Evolutionary conservation across 306 rosid species (phyloP).

Genomic region (Medicago truncatula): MtrunA17r5.0-ANR NC_053046.1:8300501-8301000

Average conservation of each 20-base stretch:
- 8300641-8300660: slow-evolving; percentile 20
- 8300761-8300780: slow-evolving; percentile 87
- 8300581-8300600: slow-evolving; percentile 25
- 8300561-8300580: slow-evolving; percentile 34
- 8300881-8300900: slow-evolving; percentile 88
- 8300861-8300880: slow-evolving; percentile 60
- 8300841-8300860: slow-evolving; percentile 56
- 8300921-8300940: slow-evolving; percentile 64
- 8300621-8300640: slow-evolving; percentile 28
- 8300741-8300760: slow-evolving; percentile 44
- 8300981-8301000: slow-evolving; percentile 42
- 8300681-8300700: slow-evolving; percentile 27
- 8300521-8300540: slow-evolving; percentile 8
- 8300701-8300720: slow-evolving; percentile 25
- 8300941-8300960: slow-evolving; percentile 70
- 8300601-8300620: slow-evolving; percentile 22
- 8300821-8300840: slow-evolving; percentile 93
- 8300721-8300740: slow-evolving; percentile 33
- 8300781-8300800: slow-evolving; percentile 91
- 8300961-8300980: slow-evolving; percentile 40
- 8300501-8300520: slow-evolving; percentile 3
- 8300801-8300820: slow-evolving; percentile 76
- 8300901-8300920: slow-evolving; percentile 81
- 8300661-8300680: not conserved
- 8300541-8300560: not conserved